Evolutionary conservation across 2,329 filamentous ascomycete genomes (phyloP), one percentile per base, ranked within the genome.

Genomic region (Beauveria asiatica): DNA sequence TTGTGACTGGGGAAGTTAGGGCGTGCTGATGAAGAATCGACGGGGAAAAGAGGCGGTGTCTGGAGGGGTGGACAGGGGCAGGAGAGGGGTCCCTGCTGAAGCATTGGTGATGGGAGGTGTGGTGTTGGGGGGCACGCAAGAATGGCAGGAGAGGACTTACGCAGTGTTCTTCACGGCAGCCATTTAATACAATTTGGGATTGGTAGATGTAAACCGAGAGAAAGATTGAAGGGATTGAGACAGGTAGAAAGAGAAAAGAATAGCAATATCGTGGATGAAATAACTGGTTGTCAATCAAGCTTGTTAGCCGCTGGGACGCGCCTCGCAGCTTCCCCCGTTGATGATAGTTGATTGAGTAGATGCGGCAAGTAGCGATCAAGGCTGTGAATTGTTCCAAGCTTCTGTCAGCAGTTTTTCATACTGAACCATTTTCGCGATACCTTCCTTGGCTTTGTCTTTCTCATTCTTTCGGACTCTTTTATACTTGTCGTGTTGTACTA

Each of bases 1-100:
- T 83, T 82, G 39, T 62, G 63, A 19, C 62, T 64, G 59, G 55
- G 3, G 11, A 19, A 50, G 55, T 57, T 42, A 59, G 56, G 11
- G 39, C 19, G 30, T 27, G 37, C 4, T 2, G 27, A 3, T 23
- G 21, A n/a, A n/a, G 27, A 39, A 13, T 13, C 30, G 10, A 33
- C 11, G 10, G 4, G 33, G 23, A 21, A 7, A 39, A 41, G 23
- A 25, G 23, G 7, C 5, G 30, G 11, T 33, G 10, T 10, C 1
- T 13, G 51, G 58, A 41, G 33, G 11, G 7, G 33, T 3, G 11
- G 7, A 21, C 3, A 2, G 11, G 19, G 23, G 46, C 23, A n/a
- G 23, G 17, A 25, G 17, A 23, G 6, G 16, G 17, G 19, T 5
- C 17, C 33, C 10, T 23, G 25, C 5, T 21, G 41, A 42, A 6